phyloP scores from a whole-genome alignment of 768 basidiomycete genomes.

The Agaricus blazei region DNA sequence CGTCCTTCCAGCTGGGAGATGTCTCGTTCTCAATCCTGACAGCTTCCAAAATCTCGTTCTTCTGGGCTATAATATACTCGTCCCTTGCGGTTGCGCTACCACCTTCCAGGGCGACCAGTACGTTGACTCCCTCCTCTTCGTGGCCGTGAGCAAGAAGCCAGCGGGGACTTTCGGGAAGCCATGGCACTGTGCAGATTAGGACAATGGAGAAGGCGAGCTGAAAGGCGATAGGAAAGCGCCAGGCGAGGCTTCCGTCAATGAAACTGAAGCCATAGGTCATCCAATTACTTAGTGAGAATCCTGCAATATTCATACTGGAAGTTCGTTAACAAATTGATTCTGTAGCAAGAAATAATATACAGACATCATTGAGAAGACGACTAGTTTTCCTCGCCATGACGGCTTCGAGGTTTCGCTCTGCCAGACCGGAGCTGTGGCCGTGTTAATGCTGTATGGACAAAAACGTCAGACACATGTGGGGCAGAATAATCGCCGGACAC shows the following conservation, averaged over 20 bases:
- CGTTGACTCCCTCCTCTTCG: slow-evolving; percentile 34
- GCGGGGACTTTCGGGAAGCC: slow-evolving; percentile 44
- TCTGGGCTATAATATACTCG: slow-evolving; percentile 31
- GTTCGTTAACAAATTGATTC: neutral
- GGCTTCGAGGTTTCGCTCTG: slow-evolving; percentile 49
- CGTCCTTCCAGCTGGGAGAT: slow-evolving; percentile 36
- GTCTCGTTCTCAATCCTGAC: slow-evolving; percentile 37
- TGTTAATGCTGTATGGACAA: slow-evolving; percentile 31
- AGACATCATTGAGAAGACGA: slow-evolving; percentile 47
- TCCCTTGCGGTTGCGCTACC: slow-evolving; percentile 28
- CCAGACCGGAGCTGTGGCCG: slow-evolving; percentile 47
- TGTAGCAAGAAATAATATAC: slow-evolving; percentile 8
- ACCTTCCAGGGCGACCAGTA: slow-evolving; percentile 41
- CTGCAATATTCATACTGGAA: slow-evolving; percentile 43
- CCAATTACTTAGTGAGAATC: slow-evolving; percentile 48
- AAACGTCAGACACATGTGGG: neutral
- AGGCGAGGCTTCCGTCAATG: slow-evolving; percentile 34
- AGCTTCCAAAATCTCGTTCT: slow-evolving; percentile 38
- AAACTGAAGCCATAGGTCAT: slow-evolving; percentile 51
- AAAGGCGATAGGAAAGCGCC: slow-evolving; percentile 49
- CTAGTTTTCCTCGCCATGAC: slow-evolving; percentile 40
- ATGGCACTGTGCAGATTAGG: slow-evolving; percentile 39
- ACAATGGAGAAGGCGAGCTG: slow-evolving; percentile 43
- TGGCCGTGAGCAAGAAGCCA: slow-evolving; percentile 45
- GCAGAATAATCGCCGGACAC: neutral